Percentiles rank a stretch among this genome's conserved stretches.
phyloP scores from a whole-genome alignment of 306 rosid genomes.

The Erythrophleum fordii region DNA sequence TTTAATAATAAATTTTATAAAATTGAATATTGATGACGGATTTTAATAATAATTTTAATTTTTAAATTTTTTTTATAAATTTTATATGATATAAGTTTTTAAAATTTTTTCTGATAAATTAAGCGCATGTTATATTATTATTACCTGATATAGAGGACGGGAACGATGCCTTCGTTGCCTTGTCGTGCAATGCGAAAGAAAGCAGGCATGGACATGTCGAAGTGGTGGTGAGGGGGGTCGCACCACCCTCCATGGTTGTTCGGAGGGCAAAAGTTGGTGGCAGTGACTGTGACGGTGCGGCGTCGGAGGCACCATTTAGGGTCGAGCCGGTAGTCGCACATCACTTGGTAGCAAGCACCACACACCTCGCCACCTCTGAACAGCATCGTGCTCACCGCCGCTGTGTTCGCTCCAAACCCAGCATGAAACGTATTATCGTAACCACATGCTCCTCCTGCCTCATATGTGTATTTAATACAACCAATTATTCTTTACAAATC shows the following conservation, averaged over 20 bases:
- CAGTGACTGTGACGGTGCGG: constrained; percentile 54
- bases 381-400: constrained; percentile 70
- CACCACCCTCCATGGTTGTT: constrained; percentile 92
- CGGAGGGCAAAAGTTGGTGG: constrained; percentile 87
- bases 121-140: no score
- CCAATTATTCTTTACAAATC: no score
- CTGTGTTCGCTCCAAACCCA: constrained; percentile 81
- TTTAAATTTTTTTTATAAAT: no score
- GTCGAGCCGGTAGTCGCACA: constrained; percentile 61
- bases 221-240: constrained; percentile 79
- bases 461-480: not conserved
- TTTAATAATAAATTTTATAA: no score
- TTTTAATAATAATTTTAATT: no score
- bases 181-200: constrained; percentile 72
- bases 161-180: constrained; percentile 89
- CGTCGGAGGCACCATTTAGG: constrained; percentile 77
- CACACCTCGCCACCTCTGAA: constrained; percentile 77
- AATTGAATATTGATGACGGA: no score
- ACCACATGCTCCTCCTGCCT: constrained; percentile 89
- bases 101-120: no score
- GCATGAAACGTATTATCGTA: constrained; percentile 74
- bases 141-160: constrained; percentile 71
- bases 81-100: no score
- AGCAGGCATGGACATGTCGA: constrained; percentile 86
- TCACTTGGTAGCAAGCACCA: constrained; percentile 83